phyloP scores from a whole-genome alignment of 2,329 filamentous ascomycete species.

The Periconia digitata region DNA sequence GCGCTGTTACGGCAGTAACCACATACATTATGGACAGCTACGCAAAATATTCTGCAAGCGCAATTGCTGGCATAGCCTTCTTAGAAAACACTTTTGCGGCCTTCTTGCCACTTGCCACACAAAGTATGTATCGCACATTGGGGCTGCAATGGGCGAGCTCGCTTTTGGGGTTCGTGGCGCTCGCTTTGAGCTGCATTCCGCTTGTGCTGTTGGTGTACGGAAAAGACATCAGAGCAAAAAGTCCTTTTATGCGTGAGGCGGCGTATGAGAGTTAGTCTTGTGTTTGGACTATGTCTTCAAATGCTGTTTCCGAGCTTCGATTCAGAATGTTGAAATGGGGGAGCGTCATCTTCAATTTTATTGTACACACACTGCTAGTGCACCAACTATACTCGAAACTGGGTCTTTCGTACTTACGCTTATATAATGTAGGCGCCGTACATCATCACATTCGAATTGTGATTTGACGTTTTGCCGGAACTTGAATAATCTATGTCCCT shows the following conservation, averaged over 20 bases:
- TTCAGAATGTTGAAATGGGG: too few species aligned
- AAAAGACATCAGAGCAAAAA: constrained; percentile 41
- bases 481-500: too few species aligned
- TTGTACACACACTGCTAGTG: too few species aligned
- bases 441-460: too few species aligned
- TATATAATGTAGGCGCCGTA: too few species aligned
- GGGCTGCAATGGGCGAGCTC: constrained; percentile 55
- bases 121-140: constrained; percentile 51
- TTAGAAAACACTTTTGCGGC: constrained; percentile 54
- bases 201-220: constrained; percentile 49
- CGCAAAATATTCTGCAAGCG: constrained; percentile 52
- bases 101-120: constrained; percentile 51
- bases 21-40: constrained; percentile 56
- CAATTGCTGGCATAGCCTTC: constrained; percentile 52
- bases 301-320: too few species aligned
- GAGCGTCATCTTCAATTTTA: too few species aligned
- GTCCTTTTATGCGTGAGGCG: constrained; percentile 43
- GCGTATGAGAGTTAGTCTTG: constrained; percentile 17
- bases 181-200: constrained; percentile 49
- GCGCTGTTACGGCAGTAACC: constrained; percentile 49
- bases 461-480: too few species aligned
- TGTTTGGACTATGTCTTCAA: neutral
- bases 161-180: constrained; percentile 48
- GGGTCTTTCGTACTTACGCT: too few species aligned
- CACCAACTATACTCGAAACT: too few species aligned